Base-by-base conservation (phyloP, 768 basidiomycete genomes). In the Leccinum arenicola region DNA sequence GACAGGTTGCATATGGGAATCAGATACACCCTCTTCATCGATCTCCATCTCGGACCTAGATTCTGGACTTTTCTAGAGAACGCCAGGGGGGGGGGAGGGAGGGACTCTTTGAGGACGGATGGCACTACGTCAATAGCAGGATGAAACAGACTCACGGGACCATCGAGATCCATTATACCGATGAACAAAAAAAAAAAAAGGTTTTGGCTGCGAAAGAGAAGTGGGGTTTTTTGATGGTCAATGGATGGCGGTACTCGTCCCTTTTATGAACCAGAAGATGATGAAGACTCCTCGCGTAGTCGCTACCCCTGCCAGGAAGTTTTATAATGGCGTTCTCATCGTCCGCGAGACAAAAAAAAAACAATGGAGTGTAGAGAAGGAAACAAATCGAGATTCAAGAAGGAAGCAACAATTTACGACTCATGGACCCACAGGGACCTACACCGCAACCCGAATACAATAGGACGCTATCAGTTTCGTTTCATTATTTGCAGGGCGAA, bases 371-470 rank as follows among this genome's bases (percentile, higher is more conserved):
- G 52, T 21, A 45, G 11, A 29, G 29, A 29, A 29, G 29, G 0
- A 29, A 29, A 9, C 29, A 29, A 29, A 45, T n/a, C 43, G 17
- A 45, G 33, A 33, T 33, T 33, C 33, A 11, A 33, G 53, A 56
- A 15, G 25, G 14, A 50, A 11, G 5, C 25, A 51, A 6, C 0
- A 35, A 29, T 29, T 10, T 27, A 40, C 33, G 8, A 40, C 35
- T 19, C 50, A 25, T 49, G 68, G 64, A 64, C 64, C 69, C 10
- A 70, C 66, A 64, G 19, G 58, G 68, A 61, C 66, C 66, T 57
- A 68, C 68, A 66, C 1, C 6, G 40, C 51, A 29, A 66, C 64
- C 54, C 52, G 49, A 60, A 49, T 50, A 69, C 57, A 70, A 69
- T 55, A 61, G 17, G 15, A 55, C 48, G 12, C 29, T 40, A 19